Evolutionary conservation across 2,329 filamentous ascomycete species (phyloP).

Genomic region (Colletotrichum acutatum): DNA sequence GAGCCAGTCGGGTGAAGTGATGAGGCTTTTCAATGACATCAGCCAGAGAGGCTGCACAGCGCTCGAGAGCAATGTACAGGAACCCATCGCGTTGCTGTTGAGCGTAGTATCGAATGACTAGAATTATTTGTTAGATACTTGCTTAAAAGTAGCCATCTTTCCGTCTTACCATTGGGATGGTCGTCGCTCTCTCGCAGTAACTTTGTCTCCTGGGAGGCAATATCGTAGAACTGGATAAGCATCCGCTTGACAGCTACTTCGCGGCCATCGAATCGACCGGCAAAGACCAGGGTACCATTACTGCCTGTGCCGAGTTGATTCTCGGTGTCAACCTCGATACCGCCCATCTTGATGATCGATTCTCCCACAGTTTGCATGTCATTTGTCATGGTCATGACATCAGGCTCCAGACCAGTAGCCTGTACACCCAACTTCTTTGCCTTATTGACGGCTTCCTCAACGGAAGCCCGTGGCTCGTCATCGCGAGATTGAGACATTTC

Average conservation of each 20-base stretch:
- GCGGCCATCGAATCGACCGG: constrained; percentile 92
- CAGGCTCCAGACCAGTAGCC: constrained; percentile 66
- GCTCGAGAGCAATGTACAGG: constrained; percentile 94
- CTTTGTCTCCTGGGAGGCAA: constrained; percentile 93
- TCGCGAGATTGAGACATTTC: constrained; percentile 62
- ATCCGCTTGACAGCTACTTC: constrained; percentile 97
- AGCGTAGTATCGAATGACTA: constrained; percentile 94
- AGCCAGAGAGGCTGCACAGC: constrained; percentile 92
- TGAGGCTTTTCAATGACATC: constrained; percentile 86
- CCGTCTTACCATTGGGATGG: constrained; percentile 81
- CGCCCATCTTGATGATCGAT: constrained; percentile 70
- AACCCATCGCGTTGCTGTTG: constrained; percentile 91
- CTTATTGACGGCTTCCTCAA: constrained; percentile 71
- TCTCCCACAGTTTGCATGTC: constrained; percentile 70
- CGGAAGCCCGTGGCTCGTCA: constrained; percentile 58
- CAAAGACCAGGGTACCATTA: constrained; percentile 96
- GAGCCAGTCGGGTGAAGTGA: constrained; percentile 74
- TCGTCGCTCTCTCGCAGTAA: constrained; percentile 93
- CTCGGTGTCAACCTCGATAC: constrained; percentile 72
- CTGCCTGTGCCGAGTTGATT: constrained; percentile 81
- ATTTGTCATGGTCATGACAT: constrained; percentile 67
- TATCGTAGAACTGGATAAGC: constrained; percentile 94
- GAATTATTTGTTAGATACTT: neutral
- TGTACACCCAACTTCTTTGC: constrained; percentile 66
- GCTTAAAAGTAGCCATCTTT: constrained; percentile 40